These are phyloP conservation scores for Thelonectria discophora DNA, from an alignment of 2,329 filamentous ascomycete species.

Conservation along the genomic window DNA sequence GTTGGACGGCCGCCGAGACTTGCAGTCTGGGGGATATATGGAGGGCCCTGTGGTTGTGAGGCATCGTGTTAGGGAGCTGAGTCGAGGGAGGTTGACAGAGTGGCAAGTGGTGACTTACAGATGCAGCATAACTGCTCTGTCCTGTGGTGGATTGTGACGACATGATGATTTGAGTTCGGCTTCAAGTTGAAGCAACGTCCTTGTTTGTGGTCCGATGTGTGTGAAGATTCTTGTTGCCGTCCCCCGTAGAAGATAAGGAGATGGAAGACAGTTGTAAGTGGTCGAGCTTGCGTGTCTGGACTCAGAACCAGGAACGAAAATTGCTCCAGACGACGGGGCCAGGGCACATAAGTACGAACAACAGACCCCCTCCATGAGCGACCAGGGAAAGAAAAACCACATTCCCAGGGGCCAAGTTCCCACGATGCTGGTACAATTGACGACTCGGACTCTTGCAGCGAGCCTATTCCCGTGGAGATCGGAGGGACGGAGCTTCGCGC, in stretches of 20 bases:
- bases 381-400: too few species aligned
- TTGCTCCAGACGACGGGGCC: too few species aligned
- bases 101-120: slow-evolving; percentile 25
- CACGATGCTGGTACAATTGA: not conserved
- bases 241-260: too few species aligned
- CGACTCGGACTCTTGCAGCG: not conserved
- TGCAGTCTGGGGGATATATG: slow-evolving; percentile 55
- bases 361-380: not conserved
- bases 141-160: slow-evolving; percentile 24
- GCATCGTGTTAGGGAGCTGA: not conserved
- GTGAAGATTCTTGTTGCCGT: too few species aligned
- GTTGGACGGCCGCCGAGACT: slow-evolving; percentile 67
- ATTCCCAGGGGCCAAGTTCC: not conserved
- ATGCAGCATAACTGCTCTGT: slow-evolving; percentile 7
- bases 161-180: slow-evolving; percentile 21
- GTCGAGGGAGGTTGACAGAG: not conserved
- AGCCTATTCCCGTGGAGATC: slow-evolving; percentile 27
- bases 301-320: too few species aligned
- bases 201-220: too few species aligned
- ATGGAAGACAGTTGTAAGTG: not conserved
- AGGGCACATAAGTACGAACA: not conserved
- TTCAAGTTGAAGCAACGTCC: not conserved
- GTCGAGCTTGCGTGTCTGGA: too few species aligned
- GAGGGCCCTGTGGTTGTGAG: slow-evolving; percentile 43
- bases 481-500: slow-evolving; percentile 29